A percentile compares a stretch with the other conserved stretches of the same genome.
Conservation (phyloP, 164 flowering plant genomes). For the Kalanchoe fedtschenkoi region DNA sequence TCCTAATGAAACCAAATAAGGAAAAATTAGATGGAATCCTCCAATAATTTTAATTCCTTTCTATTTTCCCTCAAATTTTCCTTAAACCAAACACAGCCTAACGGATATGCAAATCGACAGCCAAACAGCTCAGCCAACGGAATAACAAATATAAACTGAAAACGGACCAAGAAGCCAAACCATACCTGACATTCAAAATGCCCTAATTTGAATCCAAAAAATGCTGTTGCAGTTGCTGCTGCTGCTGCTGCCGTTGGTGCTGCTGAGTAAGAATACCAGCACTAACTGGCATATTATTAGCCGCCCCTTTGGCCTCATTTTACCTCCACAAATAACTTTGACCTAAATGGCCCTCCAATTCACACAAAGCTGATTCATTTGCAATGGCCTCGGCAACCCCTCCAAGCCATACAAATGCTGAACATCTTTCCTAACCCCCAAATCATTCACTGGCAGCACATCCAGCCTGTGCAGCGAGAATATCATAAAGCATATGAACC, state of each 20-base stretch:
- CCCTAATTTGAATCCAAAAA: conserved; percentile 56
- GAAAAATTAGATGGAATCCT: too few relatives aligned
- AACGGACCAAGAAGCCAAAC: neutral
- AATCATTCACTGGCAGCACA: conserved; percentile 79
- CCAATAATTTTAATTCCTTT: too few relatives aligned
- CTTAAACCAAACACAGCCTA: too few relatives aligned
- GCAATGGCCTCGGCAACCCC: conserved; percentile 82
- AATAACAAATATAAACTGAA: neutral
- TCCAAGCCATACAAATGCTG: conserved; percentile 58
- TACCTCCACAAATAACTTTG: conserved; percentile 96
- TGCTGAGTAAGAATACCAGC: conserved; percentile 23
- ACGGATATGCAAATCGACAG: neutral
- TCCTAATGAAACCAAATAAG: too few relatives aligned
- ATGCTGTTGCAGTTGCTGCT: conserved; percentile 25
- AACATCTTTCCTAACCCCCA: conserved; percentile 79
- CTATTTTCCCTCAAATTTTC: too few relatives aligned
- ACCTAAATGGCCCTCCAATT: conserved; percentile 91
- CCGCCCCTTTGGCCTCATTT: conserved; percentile 49
- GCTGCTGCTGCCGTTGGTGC: conserved; percentile 29
- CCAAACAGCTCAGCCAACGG: neutral
- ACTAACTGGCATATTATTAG: conserved; percentile 25
- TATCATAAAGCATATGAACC: conserved; percentile 97
- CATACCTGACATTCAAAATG: conserved; percentile 61
- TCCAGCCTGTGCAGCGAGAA: conserved; percentile 89
- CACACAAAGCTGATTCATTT: conserved; percentile 88